Evolutionary conservation across 2,329 filamentous ascomycete species (phyloP).

Genomic region (Alternaria ethzedia): DNA sequence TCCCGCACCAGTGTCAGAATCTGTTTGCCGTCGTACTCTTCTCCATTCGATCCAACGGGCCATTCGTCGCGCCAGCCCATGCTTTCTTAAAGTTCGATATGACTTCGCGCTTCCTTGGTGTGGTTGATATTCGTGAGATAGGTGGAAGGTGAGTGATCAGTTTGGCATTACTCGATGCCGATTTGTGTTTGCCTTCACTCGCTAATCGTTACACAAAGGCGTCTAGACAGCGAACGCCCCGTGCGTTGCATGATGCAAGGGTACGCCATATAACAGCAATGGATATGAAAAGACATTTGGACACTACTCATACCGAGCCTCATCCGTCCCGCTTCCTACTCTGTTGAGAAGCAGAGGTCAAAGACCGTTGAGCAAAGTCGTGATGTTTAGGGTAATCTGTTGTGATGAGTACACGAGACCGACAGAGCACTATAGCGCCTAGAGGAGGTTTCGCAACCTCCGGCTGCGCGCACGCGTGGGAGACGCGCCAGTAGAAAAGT

Average conservation of each 20-base stretch:
- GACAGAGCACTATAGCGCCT: not conserved
- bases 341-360: not conserved
- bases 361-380: not conserved
- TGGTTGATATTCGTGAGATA: not conserved
- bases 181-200: not conserved
- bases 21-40: not conserved
- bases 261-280: not conserved
- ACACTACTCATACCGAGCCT: not conserved
- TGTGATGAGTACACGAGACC: not conserved
- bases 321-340: not conserved
- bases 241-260: not conserved
- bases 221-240: not conserved
- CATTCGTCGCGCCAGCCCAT: not conserved
- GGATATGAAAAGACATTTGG: not conserved
- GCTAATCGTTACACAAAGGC: not conserved
- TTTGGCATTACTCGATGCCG: not conserved
- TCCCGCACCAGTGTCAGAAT: not conserved
- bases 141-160: not conserved
- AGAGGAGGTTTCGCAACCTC: not conserved
- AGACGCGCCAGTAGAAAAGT: not conserved
- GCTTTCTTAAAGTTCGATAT: not conserved
- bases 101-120: not conserved
- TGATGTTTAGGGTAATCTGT: not conserved
- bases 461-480: not conserved
- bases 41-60: not conserved